A percentile compares a stretch with the other conserved stretches of the same genome.
Conservation (phyloP, 495 filamentous ascomycete species). For the Xylaria sp. region DNA sequence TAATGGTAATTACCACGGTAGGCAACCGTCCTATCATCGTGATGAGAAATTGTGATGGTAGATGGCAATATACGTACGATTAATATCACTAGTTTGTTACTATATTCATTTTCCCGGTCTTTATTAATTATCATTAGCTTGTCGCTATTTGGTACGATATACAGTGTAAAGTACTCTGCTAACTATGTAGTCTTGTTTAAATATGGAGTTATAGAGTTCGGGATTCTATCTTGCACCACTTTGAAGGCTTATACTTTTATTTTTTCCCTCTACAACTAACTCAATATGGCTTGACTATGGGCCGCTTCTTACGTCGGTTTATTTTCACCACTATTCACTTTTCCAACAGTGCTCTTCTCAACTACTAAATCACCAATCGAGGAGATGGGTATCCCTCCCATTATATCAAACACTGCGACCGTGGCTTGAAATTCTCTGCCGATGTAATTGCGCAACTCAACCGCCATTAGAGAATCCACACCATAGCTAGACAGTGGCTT, state of each 20-base stretch:
- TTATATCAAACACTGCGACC: slow-evolving; percentile 7
- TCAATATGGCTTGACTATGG: neutral
- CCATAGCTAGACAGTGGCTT: neutral
- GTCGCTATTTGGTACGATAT: neutral
- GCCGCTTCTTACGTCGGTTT: neutral
- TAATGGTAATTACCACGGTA: neutral
- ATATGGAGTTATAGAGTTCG: neutral
- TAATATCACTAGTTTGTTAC: neutral
- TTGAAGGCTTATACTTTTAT: neutral
- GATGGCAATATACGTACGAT: neutral
- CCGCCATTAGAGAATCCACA: slow-evolving; percentile 11
- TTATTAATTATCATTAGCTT: neutral
- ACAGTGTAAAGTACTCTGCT: too few species aligned
- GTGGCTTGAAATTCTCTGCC: neutral
- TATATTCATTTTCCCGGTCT: neutral
- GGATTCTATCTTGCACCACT: too few species aligned
- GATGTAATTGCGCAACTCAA: slow-evolving; percentile 6
- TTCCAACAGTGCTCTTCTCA: slow-evolving; percentile 2
- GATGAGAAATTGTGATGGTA: neutral
- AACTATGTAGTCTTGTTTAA: neutral
- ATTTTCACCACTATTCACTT: neutral
- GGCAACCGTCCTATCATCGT: neutral
- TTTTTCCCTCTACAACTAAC: neutral
- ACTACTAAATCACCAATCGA: slow-evolving; percentile 29
- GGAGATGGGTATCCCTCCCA: slow-evolving; percentile 19